Evolutionary conservation across 495 filamentous ascomycete genomes (phyloP).

Genomic region (Pseudomonodictys pantanalensis): DNA sequence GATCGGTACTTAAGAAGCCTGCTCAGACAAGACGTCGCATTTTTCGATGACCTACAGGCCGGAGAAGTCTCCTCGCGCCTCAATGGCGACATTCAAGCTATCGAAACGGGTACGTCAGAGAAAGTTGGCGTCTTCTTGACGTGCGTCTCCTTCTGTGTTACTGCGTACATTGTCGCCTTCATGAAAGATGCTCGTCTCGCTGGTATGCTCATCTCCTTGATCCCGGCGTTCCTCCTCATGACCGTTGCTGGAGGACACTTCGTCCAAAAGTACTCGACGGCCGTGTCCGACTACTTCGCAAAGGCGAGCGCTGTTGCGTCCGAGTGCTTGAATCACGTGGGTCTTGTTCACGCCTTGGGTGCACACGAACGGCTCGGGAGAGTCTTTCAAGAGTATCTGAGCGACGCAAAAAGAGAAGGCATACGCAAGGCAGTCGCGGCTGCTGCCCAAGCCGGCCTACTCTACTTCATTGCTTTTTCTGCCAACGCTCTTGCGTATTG

Average conservation of each 20-base stretch:
- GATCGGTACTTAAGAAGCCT: conserved; percentile 79
- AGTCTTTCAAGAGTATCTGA: conserved; percentile 52
- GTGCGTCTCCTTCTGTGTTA: conserved; percentile 37
- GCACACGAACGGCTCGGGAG: conserved; percentile 49
- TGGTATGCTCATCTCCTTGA: conserved; percentile 57
- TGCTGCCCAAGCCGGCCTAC: conserved; percentile 60
- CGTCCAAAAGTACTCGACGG: conserved; percentile 57
- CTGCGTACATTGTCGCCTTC: conserved; percentile 41
- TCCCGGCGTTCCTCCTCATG: conserved; percentile 67
- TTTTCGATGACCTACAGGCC: conserved; percentile 86
- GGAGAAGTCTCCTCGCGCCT: conserved; percentile 92
- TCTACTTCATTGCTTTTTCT: conserved; percentile 65
- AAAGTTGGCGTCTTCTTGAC: conserved; percentile 40
- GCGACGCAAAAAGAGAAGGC: conserved; percentile 48
- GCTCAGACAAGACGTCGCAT: conserved; percentile 84
- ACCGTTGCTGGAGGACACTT: conserved; percentile 58
- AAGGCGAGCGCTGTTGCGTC: conserved; percentile 50
- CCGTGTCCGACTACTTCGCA: conserved; percentile 52
- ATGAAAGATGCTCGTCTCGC: conserved; percentile 49
- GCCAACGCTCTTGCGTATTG: conserved; percentile 67
- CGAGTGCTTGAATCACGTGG: conserved; percentile 48
- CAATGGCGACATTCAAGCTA: conserved; percentile 65
- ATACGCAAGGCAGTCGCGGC: conserved; percentile 58
- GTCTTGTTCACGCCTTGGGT: conserved; percentile 52
- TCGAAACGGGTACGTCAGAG: conserved; percentile 48